phyloP scores from a whole-genome alignment of 169 alveolate genomes.

The Besnoitia besnoiti region DNA sequence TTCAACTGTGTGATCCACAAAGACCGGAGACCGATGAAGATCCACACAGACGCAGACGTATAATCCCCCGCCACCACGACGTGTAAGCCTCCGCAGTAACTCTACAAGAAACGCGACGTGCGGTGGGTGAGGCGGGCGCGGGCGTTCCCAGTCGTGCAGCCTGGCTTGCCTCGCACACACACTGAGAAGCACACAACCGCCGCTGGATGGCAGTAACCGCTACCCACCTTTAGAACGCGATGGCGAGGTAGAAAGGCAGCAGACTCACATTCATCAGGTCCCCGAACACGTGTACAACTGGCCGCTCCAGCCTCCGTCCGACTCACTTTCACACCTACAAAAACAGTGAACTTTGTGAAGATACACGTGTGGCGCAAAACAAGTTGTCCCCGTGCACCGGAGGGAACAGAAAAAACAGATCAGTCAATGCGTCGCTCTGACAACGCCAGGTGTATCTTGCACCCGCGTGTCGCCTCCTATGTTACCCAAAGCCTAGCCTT shows the following conservation, averaged over 20 bases:
- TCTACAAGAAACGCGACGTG: background rate
- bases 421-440: background rate
- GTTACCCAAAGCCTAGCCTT: background rate
- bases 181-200: background rate
- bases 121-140: background rate
- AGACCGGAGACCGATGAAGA: background rate
- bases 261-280: background rate
- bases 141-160: background rate
- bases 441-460: background rate
- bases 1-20: background rate
- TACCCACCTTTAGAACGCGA: background rate
- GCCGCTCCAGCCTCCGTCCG: background rate
- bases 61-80: too few relatives aligned
- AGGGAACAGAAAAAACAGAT: constrained; percentile 8
- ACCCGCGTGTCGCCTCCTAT: background rate
- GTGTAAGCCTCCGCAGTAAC: background rate
- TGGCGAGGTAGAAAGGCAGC: background rate
- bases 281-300: background rate
- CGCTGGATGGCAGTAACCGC: background rate
- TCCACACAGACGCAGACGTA: background rate
- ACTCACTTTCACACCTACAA: background rate
- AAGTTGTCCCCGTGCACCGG: background rate
- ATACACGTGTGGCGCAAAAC: background rate
- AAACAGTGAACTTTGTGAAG: background rate
- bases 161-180: background rate